These are phyloP conservation scores for Durusdinium trenchii DNA, from an alignment of 73 alveolate genomes.

Conservation along the genomic window DNA sequence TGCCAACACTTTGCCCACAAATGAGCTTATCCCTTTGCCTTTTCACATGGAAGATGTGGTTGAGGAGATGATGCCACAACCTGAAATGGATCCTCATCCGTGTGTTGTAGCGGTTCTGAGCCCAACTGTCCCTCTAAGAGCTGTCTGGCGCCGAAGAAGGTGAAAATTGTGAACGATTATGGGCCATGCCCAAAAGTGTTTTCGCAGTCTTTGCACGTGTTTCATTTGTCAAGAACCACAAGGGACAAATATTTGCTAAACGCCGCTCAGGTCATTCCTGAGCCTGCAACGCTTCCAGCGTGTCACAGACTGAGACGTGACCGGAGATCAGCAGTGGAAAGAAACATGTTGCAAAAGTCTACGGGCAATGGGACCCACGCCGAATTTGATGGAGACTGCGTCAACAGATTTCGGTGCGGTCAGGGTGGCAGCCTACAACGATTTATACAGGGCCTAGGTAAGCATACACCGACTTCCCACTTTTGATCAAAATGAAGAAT, in stretches of 20 bases:
- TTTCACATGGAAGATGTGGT: neutral
- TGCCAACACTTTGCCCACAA: neutral
- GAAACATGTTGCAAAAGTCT: neutral
- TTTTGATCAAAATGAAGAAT: no score
- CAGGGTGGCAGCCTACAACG: neutral
- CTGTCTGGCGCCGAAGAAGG: slow-evolving; percentile 30
- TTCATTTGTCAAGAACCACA: neutral
- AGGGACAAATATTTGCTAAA: neutral
- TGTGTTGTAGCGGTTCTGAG: slow-evolving; percentile 22
- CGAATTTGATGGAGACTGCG: neutral
- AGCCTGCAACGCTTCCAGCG: neutral
- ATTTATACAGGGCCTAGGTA: neutral
- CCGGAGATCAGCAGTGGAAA: neutral
- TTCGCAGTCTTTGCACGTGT: no score
- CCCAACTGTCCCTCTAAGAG: slow-evolving; percentile 2
- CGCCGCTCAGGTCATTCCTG: neutral
- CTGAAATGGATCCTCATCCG: neutral
- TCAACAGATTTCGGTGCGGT: no score
- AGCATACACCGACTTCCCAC: no score
- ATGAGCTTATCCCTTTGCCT: neutral
- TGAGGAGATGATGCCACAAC: neutral
- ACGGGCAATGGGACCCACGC: neutral
- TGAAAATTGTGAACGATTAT: no score
- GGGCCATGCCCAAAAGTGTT: no score
- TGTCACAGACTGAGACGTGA: no score